Evolutionary conservation across 352 stramenopile genomes (phyloP).

Genomic region (Pythium dissotocum): DNA sequence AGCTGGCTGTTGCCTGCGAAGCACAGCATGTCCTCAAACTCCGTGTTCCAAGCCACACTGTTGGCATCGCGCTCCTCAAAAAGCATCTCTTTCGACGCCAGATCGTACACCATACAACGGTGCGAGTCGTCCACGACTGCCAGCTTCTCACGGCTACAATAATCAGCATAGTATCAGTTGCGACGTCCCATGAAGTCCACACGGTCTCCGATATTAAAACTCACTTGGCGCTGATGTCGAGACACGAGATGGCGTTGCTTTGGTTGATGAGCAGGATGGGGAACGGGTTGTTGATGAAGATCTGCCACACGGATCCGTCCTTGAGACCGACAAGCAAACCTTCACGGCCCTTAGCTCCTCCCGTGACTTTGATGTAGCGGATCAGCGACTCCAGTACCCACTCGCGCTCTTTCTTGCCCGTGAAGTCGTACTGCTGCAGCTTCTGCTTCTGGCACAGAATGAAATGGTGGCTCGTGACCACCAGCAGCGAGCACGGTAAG

Average conservation of each 20-base stretch:
- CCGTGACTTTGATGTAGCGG: conserved; percentile 91
- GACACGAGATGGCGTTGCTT: conserved; percentile 80
- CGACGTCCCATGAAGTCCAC: not conserved
- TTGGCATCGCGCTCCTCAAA: conserved; percentile 87
- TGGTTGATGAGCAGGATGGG: conserved; percentile 92
- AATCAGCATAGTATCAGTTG: not conserved
- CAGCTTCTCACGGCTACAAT: conserved; percentile 77
- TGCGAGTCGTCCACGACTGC: conserved; percentile 91
- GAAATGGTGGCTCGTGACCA: conserved; percentile 91
- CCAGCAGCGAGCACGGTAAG: conserved; percentile 83
- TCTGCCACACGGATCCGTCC: conserved; percentile 89
- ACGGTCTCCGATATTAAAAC: conserved; percentile 18
- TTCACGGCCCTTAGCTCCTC: conserved; percentile 87
- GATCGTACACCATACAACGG: conserved; percentile 90
- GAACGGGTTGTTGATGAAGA: conserved; percentile 96
- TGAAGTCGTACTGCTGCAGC: conserved; percentile 92
- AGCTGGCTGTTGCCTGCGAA: conserved; percentile 88
- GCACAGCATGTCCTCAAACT: conserved; percentile 95
- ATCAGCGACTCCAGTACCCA: conserved; percentile 89
- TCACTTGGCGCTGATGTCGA: conserved; percentile 88
- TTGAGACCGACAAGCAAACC: conserved; percentile 92
- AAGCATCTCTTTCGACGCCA: conserved; percentile 88
- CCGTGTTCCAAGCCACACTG: conserved; percentile 93
- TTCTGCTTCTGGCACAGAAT: conserved; percentile 93
- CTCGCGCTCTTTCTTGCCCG: conserved; percentile 82